These are phyloP conservation scores for Colletotrichum musicola DNA, from an alignment of 2,329 filamentous ascomycete species.

Conservation along the genomic window DNA sequence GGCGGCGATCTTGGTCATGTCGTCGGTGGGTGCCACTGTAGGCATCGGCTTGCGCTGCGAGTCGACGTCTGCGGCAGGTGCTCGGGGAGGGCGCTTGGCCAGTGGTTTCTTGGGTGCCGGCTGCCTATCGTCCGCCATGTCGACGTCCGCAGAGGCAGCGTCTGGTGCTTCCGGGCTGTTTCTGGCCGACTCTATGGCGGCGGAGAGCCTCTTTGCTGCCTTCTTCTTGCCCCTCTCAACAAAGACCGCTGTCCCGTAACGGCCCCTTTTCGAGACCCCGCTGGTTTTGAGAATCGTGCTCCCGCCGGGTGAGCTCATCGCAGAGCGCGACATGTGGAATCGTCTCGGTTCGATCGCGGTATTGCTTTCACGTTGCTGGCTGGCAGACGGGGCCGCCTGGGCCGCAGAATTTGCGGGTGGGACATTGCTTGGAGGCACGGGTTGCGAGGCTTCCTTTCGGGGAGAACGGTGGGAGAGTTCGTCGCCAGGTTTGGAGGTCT, in stretches of 20 bases:
- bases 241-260: constrained; percentile 64
- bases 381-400: not conserved
- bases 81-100: constrained; percentile 25
- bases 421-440: constrained; percentile 13
- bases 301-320: constrained; percentile 51
- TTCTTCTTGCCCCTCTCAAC: constrained; percentile 64
- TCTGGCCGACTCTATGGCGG: constrained; percentile 45
- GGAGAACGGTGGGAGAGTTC: constrained; percentile 44
- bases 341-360: constrained; percentile 57
- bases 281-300: constrained; percentile 42
- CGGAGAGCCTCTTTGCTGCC: constrained; percentile 41
- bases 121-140: constrained; percentile 3
- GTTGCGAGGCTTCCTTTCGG: constrained; percentile 31
- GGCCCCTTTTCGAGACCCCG: constrained; percentile 55
- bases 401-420: not conserved
- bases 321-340: constrained; percentile 67
- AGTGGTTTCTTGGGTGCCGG: constrained; percentile 33
- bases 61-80: not conserved
- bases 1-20: constrained; percentile 64
- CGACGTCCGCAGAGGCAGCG: not conserved
- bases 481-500: constrained; percentile 58
- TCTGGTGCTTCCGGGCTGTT: not conserved
- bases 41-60: constrained; percentile 41
- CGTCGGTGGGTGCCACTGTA: constrained; percentile 51
- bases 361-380: constrained; percentile 32